Conservation (phyloP, 805 yeast genomes). For the Grigorovia yakushimaensis region DNA sequence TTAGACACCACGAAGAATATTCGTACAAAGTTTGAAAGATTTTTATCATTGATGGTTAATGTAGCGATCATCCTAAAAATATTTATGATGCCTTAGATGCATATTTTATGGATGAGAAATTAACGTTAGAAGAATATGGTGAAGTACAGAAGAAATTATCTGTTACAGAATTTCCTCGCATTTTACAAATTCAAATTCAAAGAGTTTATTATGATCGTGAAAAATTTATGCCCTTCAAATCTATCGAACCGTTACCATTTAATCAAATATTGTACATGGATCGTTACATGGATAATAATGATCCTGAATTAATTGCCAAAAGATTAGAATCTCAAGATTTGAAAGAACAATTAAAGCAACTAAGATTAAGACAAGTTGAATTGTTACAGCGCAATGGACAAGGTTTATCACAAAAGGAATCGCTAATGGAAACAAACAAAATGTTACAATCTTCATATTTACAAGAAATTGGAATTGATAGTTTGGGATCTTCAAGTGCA, state of each 20-base stretch:
- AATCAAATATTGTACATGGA: constrained; percentile 75
- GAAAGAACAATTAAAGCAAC: constrained; percentile 43
- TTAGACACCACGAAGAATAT: constrained; percentile 27
- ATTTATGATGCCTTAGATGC: constrained; percentile 86
- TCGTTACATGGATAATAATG: constrained; percentile 68
- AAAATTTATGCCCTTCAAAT: constrained; percentile 65
- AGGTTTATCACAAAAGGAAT: constrained; percentile 41
- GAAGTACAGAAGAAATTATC: constrained; percentile 65
- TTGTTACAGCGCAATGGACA: constrained; percentile 39
- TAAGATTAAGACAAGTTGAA: constrained; percentile 36
- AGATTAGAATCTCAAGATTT: constrained; percentile 48
- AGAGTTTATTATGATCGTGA: constrained; percentile 83
- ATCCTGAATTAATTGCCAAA: constrained; percentile 39
- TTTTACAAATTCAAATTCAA: constrained; percentile 87
- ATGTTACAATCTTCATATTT: constrained; percentile 40
- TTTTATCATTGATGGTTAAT: constrained; percentile 72
- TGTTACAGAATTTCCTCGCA: constrained; percentile 61
- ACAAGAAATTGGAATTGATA: neutral
- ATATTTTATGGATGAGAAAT: constrained; percentile 59
- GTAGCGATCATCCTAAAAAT: constrained; percentile 80
- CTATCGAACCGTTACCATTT: constrained; percentile 73
- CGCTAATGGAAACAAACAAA: constrained; percentile 46
- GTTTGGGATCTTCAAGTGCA: constrained; percentile 24
- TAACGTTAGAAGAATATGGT: constrained; percentile 60
- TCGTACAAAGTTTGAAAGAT: constrained; percentile 59